Base-by-base conservation (phyloP, 495 filamentous ascomycete genomes). In the Penicillium lagena region DNA sequence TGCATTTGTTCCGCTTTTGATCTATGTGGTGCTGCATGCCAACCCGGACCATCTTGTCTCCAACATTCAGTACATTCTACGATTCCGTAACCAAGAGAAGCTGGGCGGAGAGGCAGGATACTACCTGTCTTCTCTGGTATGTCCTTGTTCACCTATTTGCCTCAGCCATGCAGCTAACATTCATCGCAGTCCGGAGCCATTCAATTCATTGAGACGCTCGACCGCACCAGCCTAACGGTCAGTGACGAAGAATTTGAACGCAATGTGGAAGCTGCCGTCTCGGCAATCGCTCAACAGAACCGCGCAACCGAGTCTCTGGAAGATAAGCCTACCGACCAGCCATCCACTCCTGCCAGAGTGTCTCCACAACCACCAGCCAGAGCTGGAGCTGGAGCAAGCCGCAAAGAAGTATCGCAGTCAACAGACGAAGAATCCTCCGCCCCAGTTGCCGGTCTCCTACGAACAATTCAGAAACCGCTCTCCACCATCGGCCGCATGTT, bases 401-500 rank as follows among this genome's bases (percentile, higher is more conserved):
- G 58, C 31, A 53, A 48, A 56, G 66, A 69, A 29, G 45, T 50
- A 5, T 48, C 54, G 9, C 58, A 64, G 33, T 68, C 67, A 12
- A 77, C 71, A 11, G 80, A 78, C 15, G 79, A 86, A 52, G 83
- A 95, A 52, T 78, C 78, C 29, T 39, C 55, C 12, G 84, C 83
- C 1, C 88, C 93, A 32, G 89, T 95, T 30, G 81, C 85, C 15
- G 90, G 93, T 2, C 68, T 99, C 9, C 70, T 99, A 12, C 81
- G 90, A 37, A 89, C 90, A 1, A 96, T 99, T 41, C 90, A 97
- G 61, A 83, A 78, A 43, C 94, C 93, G 0, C 70, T 99, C 33
- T 88, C 87, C 35, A 93, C 90, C 12, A 95, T 99, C 58, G 93
- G 94, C n/a, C 83, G 90, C 42, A 96, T 99, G 31, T 97, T 99